Conservation (phyloP, 1,139 yeast species). For the Blastobotrys capitulatus region DNA sequence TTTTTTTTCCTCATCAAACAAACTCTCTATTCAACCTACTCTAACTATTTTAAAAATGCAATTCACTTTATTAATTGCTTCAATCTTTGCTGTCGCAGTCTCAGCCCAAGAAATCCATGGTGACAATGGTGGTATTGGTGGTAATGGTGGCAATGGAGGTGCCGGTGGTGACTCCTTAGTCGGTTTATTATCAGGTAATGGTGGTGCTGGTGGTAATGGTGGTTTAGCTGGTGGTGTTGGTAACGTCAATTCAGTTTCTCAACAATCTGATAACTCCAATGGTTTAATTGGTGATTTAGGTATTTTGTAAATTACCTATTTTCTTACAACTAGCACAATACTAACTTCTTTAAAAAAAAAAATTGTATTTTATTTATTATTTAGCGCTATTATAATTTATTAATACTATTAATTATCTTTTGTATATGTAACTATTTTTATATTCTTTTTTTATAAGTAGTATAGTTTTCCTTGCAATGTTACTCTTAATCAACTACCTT, state of each 20-base stretch:
- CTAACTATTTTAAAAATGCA: too few species aligned
- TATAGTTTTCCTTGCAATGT: too few species aligned
- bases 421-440: too few species aligned
- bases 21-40: too few species aligned
- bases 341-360: too few species aligned
- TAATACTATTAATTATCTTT: too few species aligned
- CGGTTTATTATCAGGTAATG: neutral
- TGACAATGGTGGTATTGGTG: conserved; percentile 5
- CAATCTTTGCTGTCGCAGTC: neutral
- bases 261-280: neutral
- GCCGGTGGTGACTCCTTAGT: conserved; percentile 1
- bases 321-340: neutral
- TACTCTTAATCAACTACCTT: too few species aligned
- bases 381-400: too few species aligned
- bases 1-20: too few species aligned
- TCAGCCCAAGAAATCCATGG: neutral
- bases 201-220: conserved; percentile 1
- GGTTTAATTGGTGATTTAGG: neutral
- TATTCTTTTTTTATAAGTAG: too few species aligned
- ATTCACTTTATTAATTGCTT: neutral
- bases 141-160: conserved; percentile 2
- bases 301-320: neutral
- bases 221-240: conserved; percentile 2
- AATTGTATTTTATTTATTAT: too few species aligned
- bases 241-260: neutral